Evolutionary conservation across 176 grass and related monocot genomes (phyloP).

Genomic region (Rhynchospora tenuis): DNA sequence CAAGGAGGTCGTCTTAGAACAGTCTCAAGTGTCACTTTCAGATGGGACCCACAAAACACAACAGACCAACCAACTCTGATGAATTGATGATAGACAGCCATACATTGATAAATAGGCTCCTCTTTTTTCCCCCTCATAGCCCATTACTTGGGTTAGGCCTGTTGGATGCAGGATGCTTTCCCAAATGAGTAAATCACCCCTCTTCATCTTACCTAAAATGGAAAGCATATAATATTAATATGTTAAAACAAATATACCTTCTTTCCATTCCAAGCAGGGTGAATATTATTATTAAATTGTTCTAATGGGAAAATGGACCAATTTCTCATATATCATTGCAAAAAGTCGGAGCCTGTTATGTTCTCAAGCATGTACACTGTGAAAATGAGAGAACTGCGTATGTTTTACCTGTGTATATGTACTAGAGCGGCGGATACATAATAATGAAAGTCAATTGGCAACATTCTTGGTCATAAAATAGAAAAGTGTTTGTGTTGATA

Average conservation of each 20-base stretch:
- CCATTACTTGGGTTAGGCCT: neutral
- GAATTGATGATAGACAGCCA: neutral
- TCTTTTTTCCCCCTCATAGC: neutral
- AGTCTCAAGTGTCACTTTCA: neutral
- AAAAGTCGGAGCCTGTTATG: too few relatives aligned
- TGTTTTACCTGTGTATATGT: too few relatives aligned
- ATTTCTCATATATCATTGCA: too few relatives aligned
- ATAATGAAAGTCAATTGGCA: too few relatives aligned
- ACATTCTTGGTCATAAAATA: too few relatives aligned
- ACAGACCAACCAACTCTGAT: neutral
- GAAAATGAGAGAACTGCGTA: too few relatives aligned
- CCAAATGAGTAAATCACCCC: neutral
- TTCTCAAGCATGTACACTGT: too few relatives aligned
- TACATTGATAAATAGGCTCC: neutral
- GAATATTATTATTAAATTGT: too few relatives aligned
- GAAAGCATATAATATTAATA: neutral
- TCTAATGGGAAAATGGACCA: too few relatives aligned
- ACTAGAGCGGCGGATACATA: too few relatives aligned
- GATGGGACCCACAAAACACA: neutral
- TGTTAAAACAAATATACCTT: neutral
- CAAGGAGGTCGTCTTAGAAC: too few relatives aligned
- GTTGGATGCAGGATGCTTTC: neutral
- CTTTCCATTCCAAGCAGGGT: neutral
- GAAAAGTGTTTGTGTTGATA: too few relatives aligned
- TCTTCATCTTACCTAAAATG: neutral